Percentiles rank a stretch among this genome's conserved stretches.
phyloP scores from a whole-genome alignment of 345 rosid species.

The Salix viminalis region DNA sequence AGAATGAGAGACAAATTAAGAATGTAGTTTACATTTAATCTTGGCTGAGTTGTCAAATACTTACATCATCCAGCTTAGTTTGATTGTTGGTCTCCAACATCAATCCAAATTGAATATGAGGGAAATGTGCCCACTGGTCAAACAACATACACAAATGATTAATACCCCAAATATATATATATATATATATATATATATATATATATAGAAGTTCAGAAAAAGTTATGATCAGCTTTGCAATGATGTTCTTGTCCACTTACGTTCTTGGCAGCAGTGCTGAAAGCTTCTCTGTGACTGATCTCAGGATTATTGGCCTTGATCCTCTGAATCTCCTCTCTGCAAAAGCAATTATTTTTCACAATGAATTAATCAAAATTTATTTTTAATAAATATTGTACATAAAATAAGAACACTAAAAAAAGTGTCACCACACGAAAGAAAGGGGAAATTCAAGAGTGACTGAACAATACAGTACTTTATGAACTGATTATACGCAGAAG shows the following conservation, averaged over 20 bases:
- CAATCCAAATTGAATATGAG: conserved; percentile 85
- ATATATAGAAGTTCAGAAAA: neutral
- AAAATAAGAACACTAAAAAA: neutral
- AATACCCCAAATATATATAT: neutral
- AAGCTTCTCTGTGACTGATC: conserved; percentile 96
- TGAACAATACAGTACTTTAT: conserved; percentile 51
- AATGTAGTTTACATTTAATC: neutral
- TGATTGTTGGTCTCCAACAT: conserved; percentile 76
- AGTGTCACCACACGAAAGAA: neutral
- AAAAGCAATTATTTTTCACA: neutral
- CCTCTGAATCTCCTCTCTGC: conserved; percentile 97
- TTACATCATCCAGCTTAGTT: conserved; percentile 34
- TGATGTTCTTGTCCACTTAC: conserved; percentile 37
- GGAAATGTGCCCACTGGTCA: conserved; percentile 91
- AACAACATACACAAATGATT: neutral
- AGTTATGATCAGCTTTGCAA: neutral
- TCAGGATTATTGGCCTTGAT: conserved; percentile 95
- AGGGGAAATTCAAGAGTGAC: neutral
- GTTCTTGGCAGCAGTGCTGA: conserved; percentile 97
- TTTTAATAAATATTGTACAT: neutral
- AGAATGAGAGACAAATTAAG: neutral
- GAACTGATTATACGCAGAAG: conserved; percentile 97
- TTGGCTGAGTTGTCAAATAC: neutral
- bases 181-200: neutral
- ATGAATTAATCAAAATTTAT: neutral